phyloP scores from a whole-genome alignment of 2,329 filamentous ascomycete genomes.

The Fusarium pseudocircinatum region DNA sequence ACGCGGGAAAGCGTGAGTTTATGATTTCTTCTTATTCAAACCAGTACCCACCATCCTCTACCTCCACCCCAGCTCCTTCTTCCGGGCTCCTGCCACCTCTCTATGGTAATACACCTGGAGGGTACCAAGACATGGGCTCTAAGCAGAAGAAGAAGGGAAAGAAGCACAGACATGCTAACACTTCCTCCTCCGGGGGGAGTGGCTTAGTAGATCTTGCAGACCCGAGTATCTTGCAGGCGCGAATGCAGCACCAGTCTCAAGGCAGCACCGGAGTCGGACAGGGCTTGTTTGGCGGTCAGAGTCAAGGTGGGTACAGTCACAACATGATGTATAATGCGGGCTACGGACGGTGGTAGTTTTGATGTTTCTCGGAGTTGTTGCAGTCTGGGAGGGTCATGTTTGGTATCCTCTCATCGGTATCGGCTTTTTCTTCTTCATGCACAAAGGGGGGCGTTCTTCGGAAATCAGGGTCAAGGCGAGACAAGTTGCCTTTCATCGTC shows the following conservation, averaged over 20 bases:
- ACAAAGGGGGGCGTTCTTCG: constrained; percentile 44
- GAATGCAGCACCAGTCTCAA: constrained; percentile 89
- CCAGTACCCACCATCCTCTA: constrained; percentile 83
- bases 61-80: constrained; percentile 87
- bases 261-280: constrained; percentile 86
- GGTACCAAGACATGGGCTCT: constrained; percentile 89
- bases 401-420: constrained; percentile 36
- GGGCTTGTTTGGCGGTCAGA: constrained; percentile 87
- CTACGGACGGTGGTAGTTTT: constrained; percentile 72
- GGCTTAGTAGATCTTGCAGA: constrained; percentile 99
- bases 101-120: constrained; percentile 86
- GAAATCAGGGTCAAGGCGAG: constrained; percentile 37
- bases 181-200: constrained; percentile 99
- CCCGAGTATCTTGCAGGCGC: constrained; percentile 98
- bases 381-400: constrained; percentile 34
- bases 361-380: constrained; percentile 28
- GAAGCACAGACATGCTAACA: constrained; percentile 99
- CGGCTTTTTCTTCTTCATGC: constrained; percentile 34
- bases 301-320: constrained; percentile 94
- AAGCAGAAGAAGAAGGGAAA: constrained; percentile 99
- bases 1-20: constrained; percentile 98
- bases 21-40: constrained; percentile 92
- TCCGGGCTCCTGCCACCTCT: constrained; percentile 90
- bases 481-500: constrained; percentile 38
- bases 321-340: constrained; percentile 84